Percentiles rank a stretch among this genome's conserved stretches.
These are phyloP conservation scores for Magnusiomyces suaveolens DNA, from an alignment of 1,139 yeast genomes.

Conservation along the genomic window DNA sequence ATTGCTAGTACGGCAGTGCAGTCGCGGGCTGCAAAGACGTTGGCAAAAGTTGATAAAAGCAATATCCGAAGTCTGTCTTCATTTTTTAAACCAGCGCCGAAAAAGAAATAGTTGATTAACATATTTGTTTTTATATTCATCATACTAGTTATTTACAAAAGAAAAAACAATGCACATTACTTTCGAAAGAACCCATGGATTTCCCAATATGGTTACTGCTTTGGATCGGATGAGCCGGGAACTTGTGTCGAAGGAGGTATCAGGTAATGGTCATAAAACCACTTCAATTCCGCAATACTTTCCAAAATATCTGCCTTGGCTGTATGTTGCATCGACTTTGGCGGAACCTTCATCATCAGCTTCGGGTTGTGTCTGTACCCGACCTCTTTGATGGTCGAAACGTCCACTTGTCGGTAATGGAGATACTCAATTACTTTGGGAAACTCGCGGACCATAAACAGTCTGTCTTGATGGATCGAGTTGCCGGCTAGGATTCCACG, in stretches of 20 bases:
- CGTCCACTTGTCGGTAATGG: conserved; percentile 83
- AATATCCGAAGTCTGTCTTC: conserved; percentile 7
- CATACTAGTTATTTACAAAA: not conserved
- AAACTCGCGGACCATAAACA: conserved; percentile 75
- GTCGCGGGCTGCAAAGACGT: conserved; percentile 5
- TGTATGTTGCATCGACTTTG: conserved; percentile 63
- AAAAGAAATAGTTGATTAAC: not conserved
- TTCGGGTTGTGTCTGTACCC: conserved; percentile 67
- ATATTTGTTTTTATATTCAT: not conserved
- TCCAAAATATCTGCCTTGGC: conserved; percentile 83
- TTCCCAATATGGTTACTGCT: not conserved
- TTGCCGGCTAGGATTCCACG: conserved; percentile 79
- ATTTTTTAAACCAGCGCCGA: conserved; percentile 10
- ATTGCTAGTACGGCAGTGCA: conserved; percentile 2
- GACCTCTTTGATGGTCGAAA: conserved; percentile 71
- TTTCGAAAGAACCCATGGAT: not conserved
- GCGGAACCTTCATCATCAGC: conserved; percentile 49
- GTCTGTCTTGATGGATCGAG: conserved; percentile 82
- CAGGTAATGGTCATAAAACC: conserved; percentile 59
- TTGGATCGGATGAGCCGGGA: conserved; percentile 7
- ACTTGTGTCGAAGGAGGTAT: conserved; percentile 1
- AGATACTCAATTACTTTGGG: conserved; percentile 55
- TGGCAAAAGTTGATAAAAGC: conserved; percentile 10
- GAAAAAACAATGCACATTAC: not conserved
- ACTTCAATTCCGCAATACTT: conserved; percentile 71